These are phyloP conservation scores for Nannochloropsis salina DNA, from an alignment of 108 stramenopile species.

Conservation along the genomic window DNA sequence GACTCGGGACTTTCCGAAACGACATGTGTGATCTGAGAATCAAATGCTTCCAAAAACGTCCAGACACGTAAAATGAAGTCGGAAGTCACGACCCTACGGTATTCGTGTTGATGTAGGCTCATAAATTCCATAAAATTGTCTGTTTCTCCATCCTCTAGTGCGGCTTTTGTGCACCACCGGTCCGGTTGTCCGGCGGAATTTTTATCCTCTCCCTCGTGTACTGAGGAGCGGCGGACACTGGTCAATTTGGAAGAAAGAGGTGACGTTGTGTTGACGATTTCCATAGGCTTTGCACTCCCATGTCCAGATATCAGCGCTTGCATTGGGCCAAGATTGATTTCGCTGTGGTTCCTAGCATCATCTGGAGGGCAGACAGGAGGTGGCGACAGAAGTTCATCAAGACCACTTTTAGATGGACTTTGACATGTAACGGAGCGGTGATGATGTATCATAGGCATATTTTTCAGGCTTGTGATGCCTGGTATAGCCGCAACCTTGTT, in stretches of 20 bases:
- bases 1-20: too few species aligned
- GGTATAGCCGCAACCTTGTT: neutral
- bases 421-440: neutral
- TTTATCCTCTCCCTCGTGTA: neutral
- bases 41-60: neutral
- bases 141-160: neutral
- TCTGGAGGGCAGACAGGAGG: too few species aligned
- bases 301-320: too few species aligned
- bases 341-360: too few species aligned
- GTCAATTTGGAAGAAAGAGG: neutral
- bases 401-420: too few species aligned
- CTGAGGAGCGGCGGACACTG: slow-evolving; percentile 11
- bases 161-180: neutral
- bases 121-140: neutral
- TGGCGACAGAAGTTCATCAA: too few species aligned
- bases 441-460: neutral
- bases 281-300: too few species aligned
- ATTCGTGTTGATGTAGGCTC: slow-evolving; percentile 14
- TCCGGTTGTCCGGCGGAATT: neutral
- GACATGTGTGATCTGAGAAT: neutral
- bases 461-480: neutral
- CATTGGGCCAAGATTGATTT: too few species aligned
- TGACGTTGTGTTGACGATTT: neutral
- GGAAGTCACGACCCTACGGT: neutral
- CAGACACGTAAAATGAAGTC: neutral